Conservation (phyloP, 495 filamentous ascomycete species). For the Lasiosphaeria hispida region DNA sequence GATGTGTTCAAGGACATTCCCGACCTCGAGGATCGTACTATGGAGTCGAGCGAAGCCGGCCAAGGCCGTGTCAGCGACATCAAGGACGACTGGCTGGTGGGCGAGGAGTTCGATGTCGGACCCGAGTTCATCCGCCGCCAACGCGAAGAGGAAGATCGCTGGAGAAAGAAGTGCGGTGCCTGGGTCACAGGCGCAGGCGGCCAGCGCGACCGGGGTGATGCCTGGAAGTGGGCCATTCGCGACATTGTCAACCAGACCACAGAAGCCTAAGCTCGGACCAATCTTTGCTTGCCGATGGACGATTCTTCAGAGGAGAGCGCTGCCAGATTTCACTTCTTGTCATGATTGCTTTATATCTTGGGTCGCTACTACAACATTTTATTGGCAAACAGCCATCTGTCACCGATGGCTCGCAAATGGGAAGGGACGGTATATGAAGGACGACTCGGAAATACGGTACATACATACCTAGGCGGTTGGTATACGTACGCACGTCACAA, state of each 20-base stretch:
- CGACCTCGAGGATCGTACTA: slow-evolving; percentile 50
- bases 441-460: background rate
- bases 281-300: background rate
- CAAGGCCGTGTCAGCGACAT: slow-evolving; percentile 49
- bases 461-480: slow-evolving; percentile 1
- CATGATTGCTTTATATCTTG: background rate
- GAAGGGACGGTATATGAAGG: background rate
- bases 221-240: slow-evolving; percentile 50
- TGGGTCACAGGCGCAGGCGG: slow-evolving; percentile 55
- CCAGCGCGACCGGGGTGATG: slow-evolving; percentile 36
- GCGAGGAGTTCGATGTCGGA: slow-evolving; percentile 96
- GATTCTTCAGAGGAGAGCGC: background rate
- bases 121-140: slow-evolving; percentile 90
- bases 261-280: slow-evolving; percentile 10
- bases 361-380: slow-evolving; percentile 3
- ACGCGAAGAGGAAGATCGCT: slow-evolving; percentile 85
- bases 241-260: slow-evolving; percentile 41
- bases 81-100: slow-evolving; percentile 77
- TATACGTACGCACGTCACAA: slow-evolving; percentile 1
- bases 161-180: slow-evolving; percentile 76
- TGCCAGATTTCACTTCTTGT: slow-evolving; percentile 6
- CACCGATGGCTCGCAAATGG: background rate
- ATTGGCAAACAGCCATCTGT: background rate
- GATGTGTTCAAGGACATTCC: slow-evolving; percentile 56
- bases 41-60: slow-evolving; percentile 39